Evolutionary conservation across 2,329 filamentous ascomycete species (phyloP).

Genomic region (Fusarium liriodendri): DNA sequence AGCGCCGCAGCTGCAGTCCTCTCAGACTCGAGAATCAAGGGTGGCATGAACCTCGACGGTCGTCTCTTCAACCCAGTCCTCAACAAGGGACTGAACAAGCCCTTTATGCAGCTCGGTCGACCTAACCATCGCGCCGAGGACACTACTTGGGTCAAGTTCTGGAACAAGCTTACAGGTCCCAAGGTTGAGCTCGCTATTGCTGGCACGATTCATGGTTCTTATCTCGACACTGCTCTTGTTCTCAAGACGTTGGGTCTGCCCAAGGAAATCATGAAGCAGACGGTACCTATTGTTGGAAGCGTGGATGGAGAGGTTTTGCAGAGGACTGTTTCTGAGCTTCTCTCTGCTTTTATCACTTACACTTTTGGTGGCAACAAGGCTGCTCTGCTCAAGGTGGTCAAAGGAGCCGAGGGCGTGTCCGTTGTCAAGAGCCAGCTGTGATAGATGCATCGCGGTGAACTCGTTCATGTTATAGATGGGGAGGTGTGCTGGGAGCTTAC

Average conservation of each 20-base stretch:
- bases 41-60: slow-evolving; percentile 57
- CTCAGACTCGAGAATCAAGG: slow-evolving; percentile 47
- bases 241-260: slow-evolving; percentile 40
- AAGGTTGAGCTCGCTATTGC: slow-evolving; percentile 40
- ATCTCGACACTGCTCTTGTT: slow-evolving; percentile 47
- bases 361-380: slow-evolving; percentile 19
- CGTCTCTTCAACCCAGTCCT: slow-evolving; percentile 46
- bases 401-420: slow-evolving; percentile 25
- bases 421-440: slow-evolving; percentile 28
- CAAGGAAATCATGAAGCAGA: background rate
- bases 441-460: background rate
- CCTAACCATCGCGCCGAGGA: slow-evolving; percentile 46
- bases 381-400: slow-evolving; percentile 10
- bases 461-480: background rate
- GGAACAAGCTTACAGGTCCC: slow-evolving; percentile 38
- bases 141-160: slow-evolving; percentile 47
- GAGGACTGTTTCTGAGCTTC: slow-evolving; percentile 31
- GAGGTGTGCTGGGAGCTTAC: background rate
- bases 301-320: slow-evolving; percentile 27
- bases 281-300: slow-evolving; percentile 14
- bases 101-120: slow-evolving; percentile 48
- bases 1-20: slow-evolving; percentile 48
- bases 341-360: slow-evolving; percentile 38
- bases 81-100: slow-evolving; percentile 41
- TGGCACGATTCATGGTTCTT: slow-evolving; percentile 46